phyloP scores from a whole-genome alignment of 805 yeast species.

The Jamesozyma hellenica region DNA sequence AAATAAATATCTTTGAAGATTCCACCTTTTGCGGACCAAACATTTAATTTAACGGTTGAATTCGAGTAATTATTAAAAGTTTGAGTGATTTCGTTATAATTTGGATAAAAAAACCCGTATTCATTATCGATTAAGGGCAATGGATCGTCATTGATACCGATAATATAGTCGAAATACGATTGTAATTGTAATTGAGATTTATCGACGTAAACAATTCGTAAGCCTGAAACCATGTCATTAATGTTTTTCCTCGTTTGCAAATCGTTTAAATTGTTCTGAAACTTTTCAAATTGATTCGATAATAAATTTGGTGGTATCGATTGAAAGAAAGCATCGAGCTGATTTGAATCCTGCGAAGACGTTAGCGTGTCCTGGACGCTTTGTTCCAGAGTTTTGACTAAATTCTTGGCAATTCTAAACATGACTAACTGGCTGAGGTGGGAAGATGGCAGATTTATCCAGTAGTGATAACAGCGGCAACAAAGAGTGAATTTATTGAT shows the following conservation, averaged over 20 bases:
- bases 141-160: slow-evolving; percentile 70
- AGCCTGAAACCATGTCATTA: slow-evolving; percentile 35
- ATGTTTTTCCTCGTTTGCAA: slow-evolving; percentile 1
- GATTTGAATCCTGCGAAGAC: slow-evolving; percentile 27
- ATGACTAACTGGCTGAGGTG: too few species aligned
- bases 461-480: too few species aligned
- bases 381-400: slow-evolving; percentile 47
- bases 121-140: slow-evolving; percentile 31
- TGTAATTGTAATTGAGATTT: slow-evolving; percentile 53
- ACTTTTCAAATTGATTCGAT: slow-evolving; percentile 9
- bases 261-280: neutral
- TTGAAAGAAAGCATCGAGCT: slow-evolving; percentile 30
- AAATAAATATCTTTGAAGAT: slow-evolving; percentile 34
- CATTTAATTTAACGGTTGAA: slow-evolving; percentile 38
- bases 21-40: slow-evolving; percentile 89
- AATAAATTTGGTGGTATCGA: slow-evolving; percentile 29
- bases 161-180: slow-evolving; percentile 78
- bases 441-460: too few species aligned
- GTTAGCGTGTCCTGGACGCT: slow-evolving; percentile 30
- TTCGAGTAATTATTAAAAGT: slow-evolving; percentile 11
- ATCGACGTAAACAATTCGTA: slow-evolving; percentile 46
- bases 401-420: slow-evolving; percentile 57
- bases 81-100: slow-evolving; percentile 32
- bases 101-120: slow-evolving; percentile 31
- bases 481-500: too few species aligned